Conservation (phyloP, 208 protist genomes). For the Phytomonas francai region DNA sequence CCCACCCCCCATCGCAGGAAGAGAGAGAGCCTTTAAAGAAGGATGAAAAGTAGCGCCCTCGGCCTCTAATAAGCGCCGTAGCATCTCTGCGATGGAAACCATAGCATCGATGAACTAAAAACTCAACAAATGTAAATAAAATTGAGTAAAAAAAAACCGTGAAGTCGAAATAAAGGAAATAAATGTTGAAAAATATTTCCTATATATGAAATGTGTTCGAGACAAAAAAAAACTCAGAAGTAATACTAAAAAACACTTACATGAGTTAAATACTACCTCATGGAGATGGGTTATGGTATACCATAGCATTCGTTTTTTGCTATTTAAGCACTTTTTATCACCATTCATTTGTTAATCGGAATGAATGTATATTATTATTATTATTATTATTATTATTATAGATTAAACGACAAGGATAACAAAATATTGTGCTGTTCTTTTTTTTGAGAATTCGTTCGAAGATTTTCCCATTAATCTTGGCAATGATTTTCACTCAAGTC, state of each 20-base stretch:
- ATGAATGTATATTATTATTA: slow-evolving; percentile 1
- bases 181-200: not conserved
- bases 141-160: not conserved
- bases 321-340: slow-evolving; percentile 5
- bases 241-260: not conserved
- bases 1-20: slow-evolving; percentile 81
- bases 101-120: slow-evolving; percentile 6
- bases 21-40: slow-evolving; percentile 24
- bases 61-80: slow-evolving; percentile 52
- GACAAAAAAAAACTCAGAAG: not conserved
- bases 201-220: not conserved
- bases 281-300: not conserved
- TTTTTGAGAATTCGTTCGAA: slow-evolving; percentile 2
- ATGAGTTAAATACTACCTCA: not conserved
- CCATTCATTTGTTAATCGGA: not conserved
- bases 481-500: not conserved
- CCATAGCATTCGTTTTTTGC: not conserved
- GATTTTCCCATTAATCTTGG: not conserved
- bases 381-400: not conserved
- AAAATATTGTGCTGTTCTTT: not conserved
- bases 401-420: not conserved
- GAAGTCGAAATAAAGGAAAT: not conserved
- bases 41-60: slow-evolving; percentile 53
- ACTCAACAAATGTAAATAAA: not conserved
- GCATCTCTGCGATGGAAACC: slow-evolving; percentile 13